phyloP scores from a whole-genome alignment of 306 rosid genomes.

The Lagenaria siceraria region DNA sequence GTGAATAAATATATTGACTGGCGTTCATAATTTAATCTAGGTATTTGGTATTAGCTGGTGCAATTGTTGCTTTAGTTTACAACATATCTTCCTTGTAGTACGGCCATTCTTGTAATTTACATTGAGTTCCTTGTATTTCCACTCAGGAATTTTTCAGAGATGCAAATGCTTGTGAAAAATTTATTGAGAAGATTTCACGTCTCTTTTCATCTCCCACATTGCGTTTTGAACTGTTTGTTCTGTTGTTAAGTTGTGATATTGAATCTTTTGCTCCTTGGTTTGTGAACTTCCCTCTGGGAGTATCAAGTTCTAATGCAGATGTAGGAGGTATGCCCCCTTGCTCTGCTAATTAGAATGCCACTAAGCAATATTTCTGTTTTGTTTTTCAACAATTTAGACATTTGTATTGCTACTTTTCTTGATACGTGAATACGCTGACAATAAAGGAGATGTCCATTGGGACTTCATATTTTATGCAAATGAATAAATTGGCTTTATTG shows the following conservation, averaged over 20 bases:
- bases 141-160: conserved; percentile 4
- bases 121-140: conserved; percentile 12
- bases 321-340: background rate
- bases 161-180: conserved; percentile 5
- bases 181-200: background rate
- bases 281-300: background rate
- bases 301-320: background rate
- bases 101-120: conserved; percentile 4
- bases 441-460: too few relatives aligned
- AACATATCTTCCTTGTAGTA: conserved; percentile 5
- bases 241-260: conserved; percentile 12
- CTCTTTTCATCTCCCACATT: conserved; percentile 2
- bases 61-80: conserved; percentile 6
- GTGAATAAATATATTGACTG: conserved; percentile 38
- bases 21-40: conserved; percentile 12
- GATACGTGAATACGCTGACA: background rate
- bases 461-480: background rate
- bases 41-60: conserved; percentile 5
- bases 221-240: conserved; percentile 19
- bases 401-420: background rate
- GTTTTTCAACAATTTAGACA: background rate
- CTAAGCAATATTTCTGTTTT: background rate
- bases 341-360: background rate
- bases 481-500: background rate
- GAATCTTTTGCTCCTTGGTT: conserved; percentile 6